phyloP scores from a whole-genome alignment of 805 yeast species.

The Candida namnaoensis region DNA sequence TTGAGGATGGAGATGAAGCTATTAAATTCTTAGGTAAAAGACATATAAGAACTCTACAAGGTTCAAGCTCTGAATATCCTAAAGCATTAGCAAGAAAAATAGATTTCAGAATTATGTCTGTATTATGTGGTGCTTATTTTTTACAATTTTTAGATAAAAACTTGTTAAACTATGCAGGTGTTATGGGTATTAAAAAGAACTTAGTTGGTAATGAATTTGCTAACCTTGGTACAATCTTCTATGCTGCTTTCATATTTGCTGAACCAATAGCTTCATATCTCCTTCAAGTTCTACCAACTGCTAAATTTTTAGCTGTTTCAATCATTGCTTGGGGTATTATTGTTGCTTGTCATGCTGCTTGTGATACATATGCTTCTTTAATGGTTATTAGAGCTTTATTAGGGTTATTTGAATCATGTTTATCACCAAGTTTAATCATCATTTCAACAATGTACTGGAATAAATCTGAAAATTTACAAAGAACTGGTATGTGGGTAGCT shows the following conservation, averaged over 20 bases:
- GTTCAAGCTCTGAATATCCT: conserved; percentile 8
- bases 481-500: conserved; percentile 51
- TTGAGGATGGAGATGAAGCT: conserved; percentile 16
- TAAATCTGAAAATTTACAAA: conserved; percentile 38
- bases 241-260: conserved; percentile 43
- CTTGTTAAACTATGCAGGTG: conserved; percentile 52
- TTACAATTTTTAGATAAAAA: conserved; percentile 53
- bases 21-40: conserved; percentile 10
- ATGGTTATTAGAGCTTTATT: conserved; percentile 46
- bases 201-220: conserved; percentile 40
- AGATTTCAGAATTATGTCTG: conserved; percentile 38
- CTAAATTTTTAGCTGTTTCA: conserved; percentile 38
- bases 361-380: conserved; percentile 40
- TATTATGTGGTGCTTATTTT: conserved; percentile 45
- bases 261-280: conserved; percentile 40
- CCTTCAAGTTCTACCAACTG: conserved; percentile 45
- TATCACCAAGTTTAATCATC: conserved; percentile 48
- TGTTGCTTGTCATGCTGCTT: conserved; percentile 42
- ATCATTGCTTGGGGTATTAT: conserved; percentile 47
- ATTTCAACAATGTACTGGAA: conserved; percentile 59
- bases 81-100: conserved; percentile 23
- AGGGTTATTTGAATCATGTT: conserved; percentile 46
- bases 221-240: conserved; percentile 43
- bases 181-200: conserved; percentile 50
- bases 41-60: conserved; percentile 1